Percentiles rank a stretch among this genome's conserved stretches.
Conservation (phyloP, 371 early-diverging fungal genomes). For the Mortierella sp. region DNA sequence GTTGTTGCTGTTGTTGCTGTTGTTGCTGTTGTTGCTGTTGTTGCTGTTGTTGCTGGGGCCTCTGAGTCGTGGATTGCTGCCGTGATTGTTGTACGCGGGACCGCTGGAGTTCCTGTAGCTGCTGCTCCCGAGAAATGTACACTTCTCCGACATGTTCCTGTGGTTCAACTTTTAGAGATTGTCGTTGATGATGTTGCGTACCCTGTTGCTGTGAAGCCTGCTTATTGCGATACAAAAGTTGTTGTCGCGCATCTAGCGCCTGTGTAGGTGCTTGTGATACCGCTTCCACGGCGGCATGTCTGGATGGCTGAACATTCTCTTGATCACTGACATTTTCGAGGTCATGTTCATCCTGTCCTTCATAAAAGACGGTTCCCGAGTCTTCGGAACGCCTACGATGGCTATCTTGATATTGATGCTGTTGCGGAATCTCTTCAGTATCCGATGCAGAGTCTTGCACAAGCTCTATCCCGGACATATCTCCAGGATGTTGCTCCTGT, state of each 20-base stretch:
- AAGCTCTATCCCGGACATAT: slow-evolving; percentile 16
- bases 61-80: slow-evolving; percentile 8
- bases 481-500: neutral
- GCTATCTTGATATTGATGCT: neutral
- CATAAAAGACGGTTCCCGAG: neutral
- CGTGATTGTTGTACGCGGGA: slow-evolving; percentile 7
- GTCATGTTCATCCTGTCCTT: slow-evolving; percentile 5
- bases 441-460: neutral
- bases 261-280: neutral
- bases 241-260: slow-evolving; percentile 18
- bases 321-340: slow-evolving; percentile 11
- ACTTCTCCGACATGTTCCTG: neutral
- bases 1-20: neutral
- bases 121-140: neutral
- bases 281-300: no score
- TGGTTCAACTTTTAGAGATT: neutral
- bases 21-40: slow-evolving; percentile 12
- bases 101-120: neutral
- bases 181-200: neutral
- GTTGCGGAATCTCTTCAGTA: neutral
- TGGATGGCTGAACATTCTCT: slow-evolving; percentile 21
- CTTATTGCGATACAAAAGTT: slow-evolving; percentile 20
- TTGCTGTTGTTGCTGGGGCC: slow-evolving; percentile 10
- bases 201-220: slow-evolving; percentile 2
- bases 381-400: neutral